Conservation (phyloP, 345 rosid genomes). For the Odontarrhena argentea region DNA sequence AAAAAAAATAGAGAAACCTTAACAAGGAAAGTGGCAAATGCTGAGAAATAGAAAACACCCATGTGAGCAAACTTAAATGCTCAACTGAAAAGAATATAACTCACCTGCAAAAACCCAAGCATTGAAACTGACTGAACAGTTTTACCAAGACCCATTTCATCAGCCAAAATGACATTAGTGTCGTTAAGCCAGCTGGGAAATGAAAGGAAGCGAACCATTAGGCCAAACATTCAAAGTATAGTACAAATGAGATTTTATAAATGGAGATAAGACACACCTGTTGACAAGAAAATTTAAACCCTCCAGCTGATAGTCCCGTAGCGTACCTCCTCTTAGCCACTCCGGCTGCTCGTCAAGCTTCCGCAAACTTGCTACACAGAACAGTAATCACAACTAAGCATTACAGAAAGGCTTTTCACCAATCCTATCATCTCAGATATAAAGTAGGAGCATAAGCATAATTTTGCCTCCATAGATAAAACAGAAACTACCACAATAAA, state of each 20-base stretch:
- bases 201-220: conserved; percentile 24
- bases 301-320: conserved; percentile 97
- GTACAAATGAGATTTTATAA: conserved; percentile 9
- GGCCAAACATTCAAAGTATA: conserved; percentile 23
- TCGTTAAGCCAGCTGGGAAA: conserved; percentile 93
- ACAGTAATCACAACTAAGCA: conserved; percentile 28
- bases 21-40: conserved; percentile 21
- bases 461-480: conserved; percentile 4
- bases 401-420: background rate
- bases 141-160: conserved; percentile 99
- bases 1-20: conserved; percentile 14
- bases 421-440: conserved; percentile 7
- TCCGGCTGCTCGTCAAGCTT: conserved; percentile 99
- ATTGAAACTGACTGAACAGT: conserved; percentile 99
- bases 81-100: conserved; percentile 9
- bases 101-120: conserved; percentile 98
- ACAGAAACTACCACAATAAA: conserved; percentile 23
- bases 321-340: conserved; percentile 95
- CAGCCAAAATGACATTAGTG: conserved; percentile 99
- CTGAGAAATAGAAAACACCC: conserved; percentile 16
- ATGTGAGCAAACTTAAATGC: conserved; percentile 23
- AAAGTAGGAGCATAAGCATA: conserved; percentile 8
- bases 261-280: conserved; percentile 56
- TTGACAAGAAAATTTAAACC: conserved; percentile 98
- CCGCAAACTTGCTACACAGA: conserved; percentile 70